Evolutionary conservation across 345 rosid species (phyloP), one percentile per base, ranked within the genome.

Genomic region (Gossypium rotundifolium): DNA sequence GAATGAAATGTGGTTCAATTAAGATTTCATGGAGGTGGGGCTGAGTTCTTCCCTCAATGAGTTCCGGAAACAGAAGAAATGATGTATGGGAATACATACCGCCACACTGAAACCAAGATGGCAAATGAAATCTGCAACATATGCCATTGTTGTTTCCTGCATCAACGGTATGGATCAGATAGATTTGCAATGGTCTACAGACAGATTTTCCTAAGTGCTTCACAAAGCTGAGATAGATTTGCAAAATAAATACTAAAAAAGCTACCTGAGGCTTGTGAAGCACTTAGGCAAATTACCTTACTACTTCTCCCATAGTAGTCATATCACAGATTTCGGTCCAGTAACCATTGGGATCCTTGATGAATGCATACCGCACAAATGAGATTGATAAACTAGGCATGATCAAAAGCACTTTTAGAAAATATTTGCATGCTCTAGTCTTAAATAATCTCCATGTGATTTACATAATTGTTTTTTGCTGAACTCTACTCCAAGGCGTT

Each of bases 291-390:
- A 82, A 86, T 53, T 38, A 3, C 33, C 12, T 78, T 7, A 87
- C 2, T 17, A 75, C 45, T 46, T 74, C 80, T 45, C 88, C 86
- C 33, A 90, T 89, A 63, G 79, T 85, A 67, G 85, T 87, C 73
- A 88, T 88, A 79, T 95, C 96, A 66, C 93, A 93, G 85, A 95
- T 93, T 84, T 95, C 97, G 52, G 90, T 93, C 97, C 97, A 90
- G 78, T 95, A 89, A 82, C 97, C 94, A 85, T 93, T 98, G 67
- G 98, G 99, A 86, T 93, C 99, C 88, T 91, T 93, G 49, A 95
- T 93, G 81, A 95, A 95, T 46, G 98, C 99, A 75, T 91, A 72
- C 99, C 98, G 38, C 91, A 88, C 78, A 80, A 75, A 51, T 7
- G 62, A 71, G 49, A 64, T 74, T 42, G 65, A 63, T 33, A 59